These are phyloP conservation scores for Raphidocelis subcapitata DNA, from an alignment of 139 green algal species.

Conservation along the genomic window DNA sequence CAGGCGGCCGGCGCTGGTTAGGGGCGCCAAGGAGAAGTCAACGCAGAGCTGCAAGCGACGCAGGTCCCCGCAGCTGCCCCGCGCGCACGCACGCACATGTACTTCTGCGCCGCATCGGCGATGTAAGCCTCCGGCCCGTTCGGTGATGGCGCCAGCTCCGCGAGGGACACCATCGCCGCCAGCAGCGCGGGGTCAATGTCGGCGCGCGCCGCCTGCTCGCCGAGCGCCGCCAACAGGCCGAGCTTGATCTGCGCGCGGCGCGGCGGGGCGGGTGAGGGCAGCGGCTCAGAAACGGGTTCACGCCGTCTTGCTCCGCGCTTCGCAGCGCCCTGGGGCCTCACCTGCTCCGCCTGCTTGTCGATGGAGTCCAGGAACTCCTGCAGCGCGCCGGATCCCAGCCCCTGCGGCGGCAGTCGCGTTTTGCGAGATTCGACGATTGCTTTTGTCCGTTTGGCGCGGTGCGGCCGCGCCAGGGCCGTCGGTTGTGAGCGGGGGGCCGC, in stretches of 20 bases:
- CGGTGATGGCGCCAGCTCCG: background rate
- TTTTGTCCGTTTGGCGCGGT: background rate
- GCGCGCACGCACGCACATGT: too few relatives aligned
- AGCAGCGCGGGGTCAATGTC: background rate
- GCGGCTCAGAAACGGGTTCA: too few relatives aligned
- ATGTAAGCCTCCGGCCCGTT: conserved; percentile 19
- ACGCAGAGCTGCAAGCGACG: too few relatives aligned
- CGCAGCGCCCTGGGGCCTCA: background rate
- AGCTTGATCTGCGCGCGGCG: too few relatives aligned
- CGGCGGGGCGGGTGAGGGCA: too few relatives aligned
- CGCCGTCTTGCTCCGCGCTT: too few relatives aligned
- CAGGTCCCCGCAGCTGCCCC: background rate
- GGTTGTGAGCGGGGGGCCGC: too few relatives aligned
- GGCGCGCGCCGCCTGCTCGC: background rate
- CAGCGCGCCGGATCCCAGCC: conserved; percentile 10
- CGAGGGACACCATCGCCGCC: background rate
- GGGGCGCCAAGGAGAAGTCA: too few relatives aligned
- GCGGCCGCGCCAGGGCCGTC: background rate
- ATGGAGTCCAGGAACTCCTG: conserved; percentile 22
- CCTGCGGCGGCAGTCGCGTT: conserved; percentile 1
- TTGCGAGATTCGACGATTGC: background rate
- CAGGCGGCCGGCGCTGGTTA: background rate
- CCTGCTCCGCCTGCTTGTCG: conserved; percentile 23
- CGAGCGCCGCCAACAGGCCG: too few relatives aligned
- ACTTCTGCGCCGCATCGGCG: conserved; percentile 10